phyloP scores from a whole-genome alignment of 495 filamentous ascomycete genomes.

The Thozetella sp. region DNA sequence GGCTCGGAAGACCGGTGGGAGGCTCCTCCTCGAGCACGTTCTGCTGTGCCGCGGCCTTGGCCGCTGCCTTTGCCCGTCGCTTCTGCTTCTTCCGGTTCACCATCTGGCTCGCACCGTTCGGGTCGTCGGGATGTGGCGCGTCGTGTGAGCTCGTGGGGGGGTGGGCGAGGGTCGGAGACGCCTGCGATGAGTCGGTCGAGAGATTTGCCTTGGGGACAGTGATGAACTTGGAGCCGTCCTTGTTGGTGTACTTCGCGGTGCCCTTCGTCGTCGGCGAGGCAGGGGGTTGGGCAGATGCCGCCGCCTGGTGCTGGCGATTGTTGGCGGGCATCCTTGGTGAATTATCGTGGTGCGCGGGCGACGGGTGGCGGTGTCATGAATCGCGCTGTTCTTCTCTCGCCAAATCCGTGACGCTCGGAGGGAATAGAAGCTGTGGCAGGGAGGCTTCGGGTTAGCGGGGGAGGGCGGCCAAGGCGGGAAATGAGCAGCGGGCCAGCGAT shows the following conservation, averaged over 20 bases:
- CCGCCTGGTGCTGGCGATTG: constrained; percentile 42
- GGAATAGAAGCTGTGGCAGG: neutral
- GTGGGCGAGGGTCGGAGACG: constrained; percentile 39
- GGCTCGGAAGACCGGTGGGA: constrained; percentile 40
- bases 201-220: constrained; percentile 61
- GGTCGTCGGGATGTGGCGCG: constrained; percentile 22
- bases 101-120: constrained; percentile 33
- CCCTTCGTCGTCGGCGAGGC: constrained; percentile 41
- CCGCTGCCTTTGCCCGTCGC: constrained; percentile 76
- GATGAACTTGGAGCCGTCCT: constrained; percentile 70
- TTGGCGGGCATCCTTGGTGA: constrained; percentile 53
- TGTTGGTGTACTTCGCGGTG: constrained; percentile 63
- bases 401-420: constrained; percentile 1
- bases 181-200: constrained; percentile 50
- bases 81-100: constrained; percentile 96
- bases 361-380: constrained; percentile 30
- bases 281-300: constrained; percentile 28
- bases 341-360: constrained; percentile 21
- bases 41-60: constrained; percentile 62
- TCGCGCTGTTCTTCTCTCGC: constrained; percentile 1
- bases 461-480: neutral
- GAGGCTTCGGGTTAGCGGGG: neutral
- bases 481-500: too few species aligned
- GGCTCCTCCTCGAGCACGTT: constrained; percentile 22
- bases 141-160: constrained; percentile 27